A percentile compares a stretch with the other conserved stretches of the same genome.
phyloP scores from a whole-genome alignment of 2,329 filamentous ascomycete species.

The Trichoderma sp. region DNA sequence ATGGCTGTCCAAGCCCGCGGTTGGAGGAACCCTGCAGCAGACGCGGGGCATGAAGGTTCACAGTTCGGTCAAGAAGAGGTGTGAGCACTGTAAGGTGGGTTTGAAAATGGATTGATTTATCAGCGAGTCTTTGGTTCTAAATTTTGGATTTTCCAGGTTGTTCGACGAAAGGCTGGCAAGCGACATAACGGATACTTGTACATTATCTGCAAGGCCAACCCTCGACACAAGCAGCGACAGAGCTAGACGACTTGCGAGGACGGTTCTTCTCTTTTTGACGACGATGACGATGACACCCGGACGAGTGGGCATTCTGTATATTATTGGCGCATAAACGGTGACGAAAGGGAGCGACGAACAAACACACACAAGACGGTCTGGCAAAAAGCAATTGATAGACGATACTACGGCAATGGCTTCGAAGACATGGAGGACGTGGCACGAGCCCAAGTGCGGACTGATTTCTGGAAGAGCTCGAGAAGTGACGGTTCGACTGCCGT shows the following conservation, averaged over 20 bases:
- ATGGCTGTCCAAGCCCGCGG: conserved; percentile 24
- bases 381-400: not conserved
- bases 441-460: not conserved
- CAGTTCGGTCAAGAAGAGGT: conserved; percentile 93
- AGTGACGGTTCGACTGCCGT: not conserved
- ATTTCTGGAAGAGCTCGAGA: not conserved
- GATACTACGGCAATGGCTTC: not conserved
- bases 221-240: conserved; percentile 88
- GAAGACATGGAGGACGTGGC: not conserved
- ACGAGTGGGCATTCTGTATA: conserved; percentile 28
- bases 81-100: conserved; percentile 91
- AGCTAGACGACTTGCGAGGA: conserved; percentile 42
- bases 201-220: conserved; percentile 92
- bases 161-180: conserved; percentile 75
- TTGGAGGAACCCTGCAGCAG: conserved; percentile 48
- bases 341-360: not conserved
- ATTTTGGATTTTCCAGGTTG: conserved; percentile 54
- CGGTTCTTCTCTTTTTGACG: not conserved
- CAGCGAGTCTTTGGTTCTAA: not conserved
- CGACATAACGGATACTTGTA: conserved; percentile 69
- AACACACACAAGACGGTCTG: not conserved
- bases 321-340: conserved; percentile 22
- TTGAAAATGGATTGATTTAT: not conserved
- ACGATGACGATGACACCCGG: conserved; percentile 4
- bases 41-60: conserved; percentile 88